A percentile compares a stretch with the other conserved stretches of the same genome.
phyloP scores from a whole-genome alignment of 1,284 basidiomycete genomes.

The Tilletia caries region DNA sequence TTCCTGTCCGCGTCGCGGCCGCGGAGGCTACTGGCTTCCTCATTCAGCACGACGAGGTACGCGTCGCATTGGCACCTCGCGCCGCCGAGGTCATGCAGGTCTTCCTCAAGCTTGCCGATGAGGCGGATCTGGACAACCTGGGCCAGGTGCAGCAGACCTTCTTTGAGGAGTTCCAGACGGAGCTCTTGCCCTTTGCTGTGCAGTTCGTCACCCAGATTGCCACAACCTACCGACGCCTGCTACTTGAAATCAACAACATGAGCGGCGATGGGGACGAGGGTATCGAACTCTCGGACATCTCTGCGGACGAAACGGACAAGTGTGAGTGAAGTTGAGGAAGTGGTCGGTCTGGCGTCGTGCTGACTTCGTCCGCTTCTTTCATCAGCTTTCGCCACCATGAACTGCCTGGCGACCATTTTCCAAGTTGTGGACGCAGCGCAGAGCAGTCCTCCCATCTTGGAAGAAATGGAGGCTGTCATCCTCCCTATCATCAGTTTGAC shows the following conservation, averaged over 20 bases:
- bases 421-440: slow-evolving; percentile 11
- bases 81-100: slow-evolving; percentile 87
- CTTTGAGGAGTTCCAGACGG: slow-evolving; percentile 78
- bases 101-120: slow-evolving; percentile 78
- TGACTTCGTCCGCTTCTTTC: not conserved
- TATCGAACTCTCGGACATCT: not conserved
- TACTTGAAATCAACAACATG: slow-evolving; percentile 31
- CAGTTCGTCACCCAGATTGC: slow-evolving; percentile 68
- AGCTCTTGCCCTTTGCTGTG: slow-evolving; percentile 79
- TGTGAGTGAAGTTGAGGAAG: not conserved
- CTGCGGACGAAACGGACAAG: slow-evolving; percentile 6
- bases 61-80: slow-evolving; percentile 69
- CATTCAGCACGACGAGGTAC: slow-evolving; percentile 68
- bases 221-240: slow-evolving; percentile 64
- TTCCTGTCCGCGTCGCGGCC: slow-evolving; percentile 81
- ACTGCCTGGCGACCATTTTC: slow-evolving; percentile 10
- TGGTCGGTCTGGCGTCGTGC: no score
- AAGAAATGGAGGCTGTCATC: slow-evolving; percentile 3
- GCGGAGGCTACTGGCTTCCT: slow-evolving; percentile 76
- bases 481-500: slow-evolving; percentile 2
- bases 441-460: not conserved
- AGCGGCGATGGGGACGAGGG: slow-evolving; percentile 19
- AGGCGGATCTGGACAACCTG: slow-evolving; percentile 81
- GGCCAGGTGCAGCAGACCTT: slow-evolving; percentile 76
- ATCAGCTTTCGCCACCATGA: slow-evolving; percentile 10